Percentiles rank a stretch among this genome's conserved stretches.
Conservation (phyloP, 2,329 filamentous ascomycete species). For the Trichoderma polysporum region DNA sequence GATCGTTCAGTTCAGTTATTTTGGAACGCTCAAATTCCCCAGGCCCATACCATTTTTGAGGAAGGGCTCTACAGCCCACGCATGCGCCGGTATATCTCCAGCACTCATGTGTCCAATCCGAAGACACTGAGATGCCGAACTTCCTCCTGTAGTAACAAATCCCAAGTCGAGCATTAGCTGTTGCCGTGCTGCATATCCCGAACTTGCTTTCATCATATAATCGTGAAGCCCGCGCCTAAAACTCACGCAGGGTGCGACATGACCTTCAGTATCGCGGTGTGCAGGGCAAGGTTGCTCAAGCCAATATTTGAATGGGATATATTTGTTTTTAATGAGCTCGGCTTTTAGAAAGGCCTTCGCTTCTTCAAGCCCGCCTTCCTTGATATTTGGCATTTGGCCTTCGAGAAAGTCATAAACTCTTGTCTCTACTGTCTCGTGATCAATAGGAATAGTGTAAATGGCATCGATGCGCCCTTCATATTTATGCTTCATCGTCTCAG, state of each 20-base stretch:
- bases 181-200: neutral
- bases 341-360: neutral
- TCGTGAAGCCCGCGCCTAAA: conserved; percentile 15
- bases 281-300: conserved; percentile 12
- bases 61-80: conserved; percentile 7
- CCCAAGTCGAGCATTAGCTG: conserved; percentile 2
- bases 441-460: conserved; percentile 11
- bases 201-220: conserved; percentile 4
- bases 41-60: neutral
- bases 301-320: conserved; percentile 18
- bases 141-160: conserved; percentile 6
- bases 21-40: rapidly evolving
- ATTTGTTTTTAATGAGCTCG: conserved; percentile 8
- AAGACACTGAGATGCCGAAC: neutral
- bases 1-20: rapidly evolving
- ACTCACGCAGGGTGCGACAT: neutral
- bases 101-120: conserved; percentile 3
- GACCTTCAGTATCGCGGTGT: neutral
- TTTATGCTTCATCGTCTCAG: conserved; percentile 9
- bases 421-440: neutral
- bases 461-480: neutral
- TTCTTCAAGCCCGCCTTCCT: neutral
- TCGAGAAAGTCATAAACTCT: conserved; percentile 1
- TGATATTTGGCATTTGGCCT: neutral
- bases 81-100: neutral